Evolutionary conservation across 345 rosid species (phyloP), one percentile per base, ranked within the genome.

Genomic region (Gossypium herbaceum): DNA sequence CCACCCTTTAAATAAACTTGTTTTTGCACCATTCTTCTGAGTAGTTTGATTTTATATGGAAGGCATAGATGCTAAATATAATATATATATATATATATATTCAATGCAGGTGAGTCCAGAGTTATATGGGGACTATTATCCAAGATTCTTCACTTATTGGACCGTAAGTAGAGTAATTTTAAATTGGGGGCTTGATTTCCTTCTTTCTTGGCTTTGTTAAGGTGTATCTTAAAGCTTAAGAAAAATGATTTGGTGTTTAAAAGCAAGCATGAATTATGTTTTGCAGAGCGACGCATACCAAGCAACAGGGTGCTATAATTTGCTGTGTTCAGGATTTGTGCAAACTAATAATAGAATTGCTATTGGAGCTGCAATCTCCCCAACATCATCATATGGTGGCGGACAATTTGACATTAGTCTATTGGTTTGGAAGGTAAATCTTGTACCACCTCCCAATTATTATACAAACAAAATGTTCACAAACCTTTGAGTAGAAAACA

Each of bases 111-210:
- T 96, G 25, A 96, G 99, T 80, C 99, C 99, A 60, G 99, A 96
- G 78, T 74, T 96, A 19, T 96, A 96, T 34, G 99, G 99, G 19
- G 98, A 96, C 86, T 86, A 80, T 78, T 87, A 86, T 73, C 97
- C 99, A 27, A 93, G 99, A 85, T 96, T 96, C 83, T 96, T 96
- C 58, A 96, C 97, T 3, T 96, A 96, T 77, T 96, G 99, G 99
- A 96, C 99, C 50, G 99, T 96, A 81, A 86, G 89, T 85, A 60
- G 51, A 17, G 11, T 11, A 17, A 1, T n/a, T 34, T 34, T 34
- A 6, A 34, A 34, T 34, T 34, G 39, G 39, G 39, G 39, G 39
- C 39, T 34, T 22, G 17, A 41, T 45, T 13, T 7, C 43, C 12
- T 13, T 9, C 22, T 44, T 12, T 51, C 48, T 55, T 56, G 13